Evolutionary conservation across 495 filamentous ascomycete genomes (phyloP).

Genomic region (Xylona heveae): DNA sequence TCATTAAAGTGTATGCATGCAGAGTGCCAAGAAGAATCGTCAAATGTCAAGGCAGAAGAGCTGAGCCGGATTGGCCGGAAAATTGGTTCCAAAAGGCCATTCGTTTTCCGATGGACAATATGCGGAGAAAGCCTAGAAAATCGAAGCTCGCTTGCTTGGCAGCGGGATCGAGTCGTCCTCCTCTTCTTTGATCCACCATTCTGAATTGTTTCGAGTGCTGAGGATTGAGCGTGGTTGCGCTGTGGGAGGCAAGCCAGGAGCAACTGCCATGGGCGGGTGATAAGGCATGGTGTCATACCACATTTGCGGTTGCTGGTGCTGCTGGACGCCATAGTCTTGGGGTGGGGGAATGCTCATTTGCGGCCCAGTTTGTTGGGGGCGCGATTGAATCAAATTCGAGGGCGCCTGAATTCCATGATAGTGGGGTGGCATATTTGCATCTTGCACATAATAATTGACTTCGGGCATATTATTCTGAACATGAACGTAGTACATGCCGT

Average conservation of each 20-base stretch:
- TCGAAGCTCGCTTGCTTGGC: not conserved
- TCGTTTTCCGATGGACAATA: not conserved
- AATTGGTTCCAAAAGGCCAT: not conserved
- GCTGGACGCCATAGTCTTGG: not conserved
- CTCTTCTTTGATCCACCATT: conserved; percentile 2
- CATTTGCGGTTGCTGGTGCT: not conserved
- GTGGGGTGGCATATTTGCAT: not conserved
- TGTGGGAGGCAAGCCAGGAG: conserved; percentile 1
- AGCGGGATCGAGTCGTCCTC: conserved; percentile 1
- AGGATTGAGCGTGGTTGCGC: not conserved
- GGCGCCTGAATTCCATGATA: conserved; percentile 1
- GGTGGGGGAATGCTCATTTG: not conserved
- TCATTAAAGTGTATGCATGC: not conserved
- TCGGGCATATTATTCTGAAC: not conserved
- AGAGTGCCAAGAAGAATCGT: not conserved
- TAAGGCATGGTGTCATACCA: conserved; percentile 2
- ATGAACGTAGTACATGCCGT: conserved; percentile 1
- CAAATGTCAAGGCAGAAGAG: not conserved
- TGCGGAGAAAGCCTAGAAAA: conserved; percentile 1
- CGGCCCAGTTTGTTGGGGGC: too few relatives aligned
- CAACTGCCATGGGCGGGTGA: conserved; percentile 1
- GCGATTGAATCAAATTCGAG: too few relatives aligned
- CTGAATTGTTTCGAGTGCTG: not conserved
- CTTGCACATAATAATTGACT: conserved; percentile 1
- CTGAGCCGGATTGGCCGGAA: not conserved